A percentile compares a stretch with the other conserved stretches of the same genome.
These are phyloP conservation scores for Pestalotiopsis sp. DNA, from an alignment of 2,329 filamentous ascomycete species.

Conservation along the genomic window DNA sequence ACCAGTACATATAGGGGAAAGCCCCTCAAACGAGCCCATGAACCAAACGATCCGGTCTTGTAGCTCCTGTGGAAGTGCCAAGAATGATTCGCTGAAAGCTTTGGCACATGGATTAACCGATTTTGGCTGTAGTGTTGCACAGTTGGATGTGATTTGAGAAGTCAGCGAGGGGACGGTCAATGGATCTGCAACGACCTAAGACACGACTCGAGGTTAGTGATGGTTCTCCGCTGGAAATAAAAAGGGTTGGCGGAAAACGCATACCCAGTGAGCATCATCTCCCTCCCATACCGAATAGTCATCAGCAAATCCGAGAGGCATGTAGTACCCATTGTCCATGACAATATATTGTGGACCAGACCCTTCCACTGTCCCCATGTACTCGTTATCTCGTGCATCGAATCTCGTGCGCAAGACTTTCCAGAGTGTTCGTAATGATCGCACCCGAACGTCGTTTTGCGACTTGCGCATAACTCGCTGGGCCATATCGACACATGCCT, in stretches of 20 bases:
- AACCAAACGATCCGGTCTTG: constrained; percentile 12
- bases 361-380: constrained; percentile 15
- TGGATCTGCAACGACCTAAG: constrained; percentile 8
- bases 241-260: background rate
- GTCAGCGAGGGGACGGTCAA: constrained; percentile 13
- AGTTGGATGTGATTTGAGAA: constrained; percentile 16
- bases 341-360: constrained; percentile 13
- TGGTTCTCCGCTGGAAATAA: background rate
- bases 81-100: constrained; percentile 16
- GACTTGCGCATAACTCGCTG: constrained; percentile 17
- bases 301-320: background rate
- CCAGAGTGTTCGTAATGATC: constrained; percentile 22
- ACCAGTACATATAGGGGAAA: constrained; percentile 20
- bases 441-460: constrained; percentile 16
- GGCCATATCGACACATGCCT: constrained; percentile 21
- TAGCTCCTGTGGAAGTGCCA: constrained; percentile 18
- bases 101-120: background rate
- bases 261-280: constrained; percentile 12
- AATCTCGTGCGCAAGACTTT: constrained; percentile 22
- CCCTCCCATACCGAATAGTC: constrained; percentile 4
- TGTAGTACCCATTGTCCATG: constrained; percentile 19
- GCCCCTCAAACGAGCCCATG: constrained; percentile 5
- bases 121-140: constrained; percentile 11
- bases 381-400: constrained; percentile 20
- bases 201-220: background rate